These are phyloP conservation scores for Solanum acaule DNA, from an alignment of 257 asterid genomes.

Conservation along the genomic window DNA sequence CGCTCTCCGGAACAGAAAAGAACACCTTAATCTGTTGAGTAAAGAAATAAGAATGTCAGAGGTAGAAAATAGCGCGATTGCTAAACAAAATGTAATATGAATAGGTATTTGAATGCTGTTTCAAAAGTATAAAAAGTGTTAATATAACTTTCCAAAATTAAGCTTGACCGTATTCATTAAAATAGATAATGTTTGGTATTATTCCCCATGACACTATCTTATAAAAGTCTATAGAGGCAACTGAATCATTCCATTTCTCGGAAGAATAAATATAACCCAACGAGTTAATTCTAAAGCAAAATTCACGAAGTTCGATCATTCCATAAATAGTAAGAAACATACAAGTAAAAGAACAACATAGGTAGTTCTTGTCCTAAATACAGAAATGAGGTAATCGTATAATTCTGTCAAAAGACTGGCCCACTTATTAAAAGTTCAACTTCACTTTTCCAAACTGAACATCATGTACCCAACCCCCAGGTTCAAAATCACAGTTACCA, in stretches of 20 bases:
- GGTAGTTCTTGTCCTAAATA: neutral
- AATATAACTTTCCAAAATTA: neutral
- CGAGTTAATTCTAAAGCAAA: neutral
- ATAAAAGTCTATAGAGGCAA: neutral
- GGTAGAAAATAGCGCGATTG: neutral
- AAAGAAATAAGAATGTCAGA: neutral
- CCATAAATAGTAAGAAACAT: neutral
- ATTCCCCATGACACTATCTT: neutral
- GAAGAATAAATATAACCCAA: neutral
- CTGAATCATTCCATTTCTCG: neutral
- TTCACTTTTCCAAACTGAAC: neutral
- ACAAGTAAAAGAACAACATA: neutral
- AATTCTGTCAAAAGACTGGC: neutral
- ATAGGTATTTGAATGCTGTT: neutral
- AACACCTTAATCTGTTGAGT: conserved; percentile 59
- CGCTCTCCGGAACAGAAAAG: conserved; percentile 79
- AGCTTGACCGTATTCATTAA: neutral
- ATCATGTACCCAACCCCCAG: neutral
- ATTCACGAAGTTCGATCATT: neutral
- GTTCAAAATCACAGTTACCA: neutral
- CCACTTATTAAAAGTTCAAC: neutral
- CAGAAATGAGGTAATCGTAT: neutral
- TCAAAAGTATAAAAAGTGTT: neutral
- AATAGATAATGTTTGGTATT: neutral
- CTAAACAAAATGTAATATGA: neutral